Evolutionary conservation across 805 yeast species (phyloP), one percentile per base, ranked within the genome.

Genomic region (Spathaspora arborariae): DNA sequence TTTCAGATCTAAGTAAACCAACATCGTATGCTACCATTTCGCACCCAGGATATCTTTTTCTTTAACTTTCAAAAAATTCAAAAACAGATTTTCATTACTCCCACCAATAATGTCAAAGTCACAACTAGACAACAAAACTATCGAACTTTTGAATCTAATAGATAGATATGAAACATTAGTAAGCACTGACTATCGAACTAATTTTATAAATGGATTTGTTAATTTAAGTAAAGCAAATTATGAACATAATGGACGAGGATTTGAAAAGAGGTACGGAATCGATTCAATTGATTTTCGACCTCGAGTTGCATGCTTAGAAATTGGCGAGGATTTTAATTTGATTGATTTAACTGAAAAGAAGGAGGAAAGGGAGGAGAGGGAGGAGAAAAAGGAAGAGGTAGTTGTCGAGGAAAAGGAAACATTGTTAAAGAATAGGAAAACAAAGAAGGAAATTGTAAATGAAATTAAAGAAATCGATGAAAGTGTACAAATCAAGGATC

Each of bases 151-250:
- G 4, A 62, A 59, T 3, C 50, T 63, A 20, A 39, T 74, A 8
- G 63, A 68, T 40, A 51, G 57, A 37, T 75, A 75, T 52, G 70
- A 68, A 39, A 34, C 41, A 4, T 22, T 59, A 18, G 56, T 62
- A 22, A 55, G 56, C 16, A 54, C 50, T 8, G 45, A 54, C 2
- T 48, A 52, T 38, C 48, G 62, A 4, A 36, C 41, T 11, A 52
- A 54, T 39, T 68, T 64, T 51, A 55, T 56, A 22, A 56, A 59
- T 34, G 80, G 77, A 5, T 72, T 57, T 50, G 55, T 75, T 2
- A 63, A 65, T 38, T 58, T 78, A 26, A 71, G 80, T 39, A 52
- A 79, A 49, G 81, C 81, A 8, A 76, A 72, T 48, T 76, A 67
- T 53, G 57, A 63, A 34, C 54, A 55, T 39, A 33, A 51, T 6